Base-by-base conservation (phyloP, 495 filamentous ascomycete genomes). In the Physcia stellaris region DNA sequence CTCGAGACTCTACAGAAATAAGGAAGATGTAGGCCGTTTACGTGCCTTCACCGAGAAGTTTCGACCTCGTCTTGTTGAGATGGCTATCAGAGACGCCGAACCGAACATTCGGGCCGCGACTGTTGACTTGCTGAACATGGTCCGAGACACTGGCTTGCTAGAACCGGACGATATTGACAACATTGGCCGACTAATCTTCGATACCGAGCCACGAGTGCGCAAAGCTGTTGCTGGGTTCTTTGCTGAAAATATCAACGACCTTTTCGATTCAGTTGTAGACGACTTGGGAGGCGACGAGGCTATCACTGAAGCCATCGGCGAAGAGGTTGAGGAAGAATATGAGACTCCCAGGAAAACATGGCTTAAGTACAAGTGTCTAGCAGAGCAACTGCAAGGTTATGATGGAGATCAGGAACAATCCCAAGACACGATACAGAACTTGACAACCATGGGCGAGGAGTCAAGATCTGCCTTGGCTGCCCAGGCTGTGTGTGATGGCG, bases 141-240 rank as follows among this genome's bases (percentile, higher is more conserved):
- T 96, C 27, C 77, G 90, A 18, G 77, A 87, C 41, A 78, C 75
- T 2, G 90, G 86, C 11, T 68, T 93, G 54, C 70, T 98, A 6
- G 87, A 95, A 45, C 86, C 90, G 2, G 69, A 77, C 46, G 90
- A 98, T 53, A 77, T 96, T 29, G 87, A 95, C 51, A 70, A 73
- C 6, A 70, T 94, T 26, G 86, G 86, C 17, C 71, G 75, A 49
- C 61, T 95, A 18, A 74, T 98, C 4, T 95, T 90, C 47, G 90
- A 98, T 50, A 66, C 77, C 0, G 88, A 95, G 48, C 58, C 77
- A 9, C 71, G 77, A 27, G 76, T 95, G 12, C 81, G 90, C 21
- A 87, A 83, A 54, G 79, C 87, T 2, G 82, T 94, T 12, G 80
- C 88, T 10, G 71, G 67, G 3, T 96, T 98, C 66, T 95, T 96